phyloP scores from a whole-genome alignment of 1,284 basidiomycete genomes.

The Rhodotorula sp. region DNA sequence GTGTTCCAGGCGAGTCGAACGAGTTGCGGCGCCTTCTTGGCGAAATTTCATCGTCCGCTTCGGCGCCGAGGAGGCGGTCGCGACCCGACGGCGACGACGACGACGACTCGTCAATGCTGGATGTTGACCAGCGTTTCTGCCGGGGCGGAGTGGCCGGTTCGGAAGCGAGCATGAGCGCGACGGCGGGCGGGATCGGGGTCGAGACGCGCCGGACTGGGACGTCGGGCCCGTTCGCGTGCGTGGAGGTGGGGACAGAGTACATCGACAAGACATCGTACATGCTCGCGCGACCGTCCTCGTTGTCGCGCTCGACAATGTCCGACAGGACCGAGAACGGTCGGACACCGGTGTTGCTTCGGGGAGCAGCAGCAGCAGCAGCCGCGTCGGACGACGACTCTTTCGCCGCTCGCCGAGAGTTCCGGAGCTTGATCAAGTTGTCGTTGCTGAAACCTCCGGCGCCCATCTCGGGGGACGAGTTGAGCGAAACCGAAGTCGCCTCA shows the following conservation, averaged over 20 bases:
- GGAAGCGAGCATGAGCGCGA: slow-evolving; percentile 31
- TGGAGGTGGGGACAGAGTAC: background rate
- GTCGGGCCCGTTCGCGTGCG: background rate
- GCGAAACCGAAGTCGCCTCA: slow-evolving; percentile 27
- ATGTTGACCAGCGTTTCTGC: slow-evolving; percentile 28
- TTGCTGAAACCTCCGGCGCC: slow-evolving; percentile 14
- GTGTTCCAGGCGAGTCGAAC: background rate
- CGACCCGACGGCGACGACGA: background rate
- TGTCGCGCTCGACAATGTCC: slow-evolving; percentile 26
- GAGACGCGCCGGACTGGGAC: slow-evolving; percentile 26
- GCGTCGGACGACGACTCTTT: slow-evolving; percentile 11
- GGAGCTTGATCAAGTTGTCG: slow-evolving; percentile 3
- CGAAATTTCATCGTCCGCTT: slow-evolving; percentile 38
- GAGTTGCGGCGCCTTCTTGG: slow-evolving; percentile 22
- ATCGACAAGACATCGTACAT: slow-evolving; percentile 3
- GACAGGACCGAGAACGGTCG: slow-evolving; percentile 5
- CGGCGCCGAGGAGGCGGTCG: background rate
- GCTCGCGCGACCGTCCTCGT: slow-evolving; percentile 18
- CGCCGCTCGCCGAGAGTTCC: background rate
- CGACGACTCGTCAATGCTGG: slow-evolving; percentile 8
- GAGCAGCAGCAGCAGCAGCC: no score
- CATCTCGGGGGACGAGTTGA: slow-evolving; percentile 29
- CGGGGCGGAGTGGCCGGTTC: slow-evolving; percentile 37
- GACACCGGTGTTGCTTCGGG: background rate
- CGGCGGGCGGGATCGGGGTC: slow-evolving; percentile 25